Conservation (phyloP, 176 grass and related monocot genomes). For the Ampelocalamus luodianensis region DNA sequence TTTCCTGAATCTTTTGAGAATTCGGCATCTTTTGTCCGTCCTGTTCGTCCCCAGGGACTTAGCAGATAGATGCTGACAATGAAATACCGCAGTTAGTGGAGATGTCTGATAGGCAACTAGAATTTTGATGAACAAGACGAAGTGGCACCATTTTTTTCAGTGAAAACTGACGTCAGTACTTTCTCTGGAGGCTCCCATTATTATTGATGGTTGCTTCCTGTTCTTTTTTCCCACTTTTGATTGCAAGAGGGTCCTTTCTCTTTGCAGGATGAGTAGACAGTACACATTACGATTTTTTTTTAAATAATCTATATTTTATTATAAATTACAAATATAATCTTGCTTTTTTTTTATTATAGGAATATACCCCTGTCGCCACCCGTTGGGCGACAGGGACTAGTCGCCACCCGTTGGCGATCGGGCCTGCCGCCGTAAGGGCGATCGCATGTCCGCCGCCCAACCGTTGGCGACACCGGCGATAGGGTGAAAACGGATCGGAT, state of each 20-base stretch:
- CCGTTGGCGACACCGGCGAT: too few species aligned
- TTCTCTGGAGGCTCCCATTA: slow-evolving; percentile 2
- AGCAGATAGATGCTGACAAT: not conserved
- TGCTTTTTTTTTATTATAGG: too few species aligned
- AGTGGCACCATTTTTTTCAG: not conserved
- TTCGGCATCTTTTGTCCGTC: not conserved
- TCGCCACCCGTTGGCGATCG: too few species aligned
- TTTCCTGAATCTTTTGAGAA: not conserved
- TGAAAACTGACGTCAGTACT: not conserved
- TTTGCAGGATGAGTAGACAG: slow-evolving; percentile 13
- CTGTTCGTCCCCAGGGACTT: not conserved
- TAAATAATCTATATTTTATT: too few species aligned
- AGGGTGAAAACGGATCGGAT: too few species aligned
- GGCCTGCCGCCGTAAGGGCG: too few species aligned
- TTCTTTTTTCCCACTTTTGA: not conserved
- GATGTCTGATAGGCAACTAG: not conserved
- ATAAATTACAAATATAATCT: too few species aligned
- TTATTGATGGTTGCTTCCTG: not conserved
- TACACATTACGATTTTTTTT: too few species aligned
- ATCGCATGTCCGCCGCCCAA: too few species aligned
- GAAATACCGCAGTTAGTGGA: not conserved
- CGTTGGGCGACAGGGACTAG: too few species aligned
- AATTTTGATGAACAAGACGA: slow-evolving; percentile 20
- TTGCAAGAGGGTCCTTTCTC: not conserved
- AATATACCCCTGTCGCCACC: too few species aligned